Evolutionary conservation across 192 early-diverging fungal species (phyloP).

Genomic region (Mortierella hygrophila): DNA sequence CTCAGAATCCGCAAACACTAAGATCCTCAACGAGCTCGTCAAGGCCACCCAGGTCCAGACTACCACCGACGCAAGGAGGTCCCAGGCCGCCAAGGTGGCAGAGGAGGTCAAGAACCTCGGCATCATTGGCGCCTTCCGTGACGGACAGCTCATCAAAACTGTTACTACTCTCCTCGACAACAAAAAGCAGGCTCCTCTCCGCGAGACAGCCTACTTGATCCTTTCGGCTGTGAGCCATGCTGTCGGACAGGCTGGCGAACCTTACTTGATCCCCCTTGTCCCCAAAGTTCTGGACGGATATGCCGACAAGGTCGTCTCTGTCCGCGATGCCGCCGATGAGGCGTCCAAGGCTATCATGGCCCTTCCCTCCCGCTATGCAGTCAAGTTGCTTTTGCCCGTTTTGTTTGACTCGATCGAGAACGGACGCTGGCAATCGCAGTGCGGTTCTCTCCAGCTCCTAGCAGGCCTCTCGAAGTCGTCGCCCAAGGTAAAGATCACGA

Average conservation of each 20-base stretch:
- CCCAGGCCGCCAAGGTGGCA: conserved; percentile 63
- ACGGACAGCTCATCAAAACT: conserved; percentile 66
- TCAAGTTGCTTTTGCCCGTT: conserved; percentile 69
- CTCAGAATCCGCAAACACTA: conserved; percentile 12
- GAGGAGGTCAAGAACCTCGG: conserved; percentile 65
- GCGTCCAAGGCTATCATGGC: conserved; percentile 59
- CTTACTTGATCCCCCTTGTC: conserved; percentile 73
- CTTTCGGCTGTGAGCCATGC: conserved; percentile 67
- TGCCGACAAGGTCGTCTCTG: conserved; percentile 64
- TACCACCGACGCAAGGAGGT: conserved; percentile 23
- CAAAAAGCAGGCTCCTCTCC: conserved; percentile 74
- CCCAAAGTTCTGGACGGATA: conserved; percentile 71
- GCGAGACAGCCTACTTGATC: conserved; percentile 71
- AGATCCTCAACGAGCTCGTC: conserved; percentile 58
- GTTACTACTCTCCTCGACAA: conserved; percentile 69
- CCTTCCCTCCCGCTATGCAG: conserved; percentile 60
- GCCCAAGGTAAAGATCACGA: conserved; percentile 39
- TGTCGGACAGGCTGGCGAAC: conserved; percentile 73
- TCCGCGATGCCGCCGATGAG: conserved; percentile 57
- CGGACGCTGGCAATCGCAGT: conserved; percentile 82
- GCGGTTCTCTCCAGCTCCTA: conserved; percentile 57
- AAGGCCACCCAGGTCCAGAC: conserved; percentile 50
- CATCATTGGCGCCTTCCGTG: conserved; percentile 66
- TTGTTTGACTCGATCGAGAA: conserved; percentile 78
- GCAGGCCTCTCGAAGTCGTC: conserved; percentile 60